Conservation (phyloP, 148 eudicot genomes). For the Persicaria maculosa region DNA sequence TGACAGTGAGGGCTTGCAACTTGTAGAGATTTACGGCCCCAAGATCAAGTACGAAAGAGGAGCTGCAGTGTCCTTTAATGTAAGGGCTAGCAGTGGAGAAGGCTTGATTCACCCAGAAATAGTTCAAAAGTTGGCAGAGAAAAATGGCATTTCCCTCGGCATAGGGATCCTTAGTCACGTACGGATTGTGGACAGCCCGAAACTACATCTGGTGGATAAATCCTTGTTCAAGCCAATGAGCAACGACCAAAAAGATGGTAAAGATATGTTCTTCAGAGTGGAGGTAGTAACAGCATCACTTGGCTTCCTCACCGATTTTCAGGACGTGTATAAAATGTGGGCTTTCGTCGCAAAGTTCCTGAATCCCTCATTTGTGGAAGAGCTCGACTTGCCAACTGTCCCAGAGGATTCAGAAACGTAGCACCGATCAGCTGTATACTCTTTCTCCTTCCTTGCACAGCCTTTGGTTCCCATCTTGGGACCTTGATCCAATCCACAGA, state of each 20-base stretch:
- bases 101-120: slow-evolving; percentile 65
- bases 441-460: too few species aligned
- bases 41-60: slow-evolving; percentile 97
- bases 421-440: background rate
- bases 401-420: slow-evolving; percentile 21
- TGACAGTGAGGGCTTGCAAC: slow-evolving; percentile 29
- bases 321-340: slow-evolving; percentile 75
- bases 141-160: slow-evolving; percentile 52
- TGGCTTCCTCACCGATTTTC: slow-evolving; percentile 61
- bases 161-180: slow-evolving; percentile 40
- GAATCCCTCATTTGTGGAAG: slow-evolving; percentile 87
- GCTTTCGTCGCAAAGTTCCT: slow-evolving; percentile 60
- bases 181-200: slow-evolving; percentile 35
- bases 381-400: slow-evolving; percentile 28
- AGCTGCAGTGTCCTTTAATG: slow-evolving; percentile 88
- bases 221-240: slow-evolving; percentile 16
- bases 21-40: slow-evolving; percentile 90
- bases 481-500: background rate
- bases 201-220: slow-evolving; percentile 8
- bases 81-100: slow-evolving; percentile 44
- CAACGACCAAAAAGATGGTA: slow-evolving; percentile 13
- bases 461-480: background rate
- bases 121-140: slow-evolving; percentile 69
- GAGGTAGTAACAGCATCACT: slow-evolving; percentile 38
- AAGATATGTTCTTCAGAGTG: slow-evolving; percentile 13